These are phyloP conservation scores for Talaromyces wortmannii DNA, from an alignment of 495 filamentous ascomycete species.

Conservation along the genomic window DNA sequence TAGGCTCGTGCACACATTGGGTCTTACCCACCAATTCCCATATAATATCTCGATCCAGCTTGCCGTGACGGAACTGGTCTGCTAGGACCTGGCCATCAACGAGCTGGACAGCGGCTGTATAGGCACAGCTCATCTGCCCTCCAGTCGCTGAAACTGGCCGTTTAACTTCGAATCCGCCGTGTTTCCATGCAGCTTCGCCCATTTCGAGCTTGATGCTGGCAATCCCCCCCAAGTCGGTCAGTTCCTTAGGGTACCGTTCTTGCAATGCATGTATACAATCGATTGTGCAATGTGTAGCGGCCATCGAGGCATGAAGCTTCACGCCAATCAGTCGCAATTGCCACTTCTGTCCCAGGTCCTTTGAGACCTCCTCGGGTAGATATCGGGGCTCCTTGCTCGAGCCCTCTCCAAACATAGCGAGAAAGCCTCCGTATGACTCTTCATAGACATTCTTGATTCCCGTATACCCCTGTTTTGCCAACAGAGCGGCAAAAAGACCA, in stretches of 20 bases:
- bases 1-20: constrained; percentile 20
- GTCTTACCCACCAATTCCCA: constrained; percentile 30
- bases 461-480: constrained; percentile 27
- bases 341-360: constrained; percentile 31
- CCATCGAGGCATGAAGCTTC: constrained; percentile 34
- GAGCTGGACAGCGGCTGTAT: constrained; percentile 32
- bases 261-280: constrained; percentile 22
- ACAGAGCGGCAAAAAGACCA: constrained; percentile 30
- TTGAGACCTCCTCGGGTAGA: constrained; percentile 17
- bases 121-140: constrained; percentile 37
- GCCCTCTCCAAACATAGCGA: constrained; percentile 28
- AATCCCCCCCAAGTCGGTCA: constrained; percentile 12
- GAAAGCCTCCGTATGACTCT: constrained; percentile 33
- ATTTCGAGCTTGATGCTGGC: constrained; percentile 20
- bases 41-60: constrained; percentile 28
- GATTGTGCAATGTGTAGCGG: constrained; percentile 22
- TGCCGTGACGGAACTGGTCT: constrained; percentile 19
- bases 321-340: constrained; percentile 25
- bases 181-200: constrained; percentile 20
- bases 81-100: constrained; percentile 29
- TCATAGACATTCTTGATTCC: constrained; percentile 41
- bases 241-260: constrained; percentile 11
- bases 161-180: constrained; percentile 29
- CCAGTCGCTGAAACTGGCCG: constrained; percentile 28
- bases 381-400: constrained; percentile 21